Base-by-base conservation (phyloP, 805 yeast species). In the Yarrowia porcina region DNA sequence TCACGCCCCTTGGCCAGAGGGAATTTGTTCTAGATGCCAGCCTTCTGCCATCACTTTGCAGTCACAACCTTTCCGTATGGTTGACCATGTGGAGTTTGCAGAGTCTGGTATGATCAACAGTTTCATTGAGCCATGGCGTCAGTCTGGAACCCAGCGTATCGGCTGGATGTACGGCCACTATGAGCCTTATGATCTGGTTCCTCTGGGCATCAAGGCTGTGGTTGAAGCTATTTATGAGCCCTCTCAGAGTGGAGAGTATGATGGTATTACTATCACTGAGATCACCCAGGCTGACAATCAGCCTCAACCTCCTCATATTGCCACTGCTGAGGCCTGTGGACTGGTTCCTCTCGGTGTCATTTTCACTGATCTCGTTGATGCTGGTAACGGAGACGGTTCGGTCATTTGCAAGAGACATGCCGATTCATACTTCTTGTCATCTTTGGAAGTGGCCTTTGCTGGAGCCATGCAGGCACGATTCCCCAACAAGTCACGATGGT, bases 211-310 rank as follows among this genome's bases (percentile, higher is more conserved):
- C 63, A 93, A 92, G 73, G 97, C 96, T 1, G 89, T 88, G 44
- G 97, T 94, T 1, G 94, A 93, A 69, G 93, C 96, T 1, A 90
- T 94, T 23, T 90, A 88, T 74, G 99, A 94, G 72, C 96, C 97
- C 0, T 88, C 96, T 8, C 99, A 94, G 73, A 76, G 80, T 2
- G 92, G 88, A 67, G 96, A 88, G 68, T 81, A 83, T 57, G 99
- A 94, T 74, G 97, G 98, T 0, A 69, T 94, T 20, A 82, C 90
- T 0, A 73, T 90, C 82, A 82, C 76, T 33, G 85, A 82, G 33
- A 82, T 83, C 45, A 85, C 85, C 64, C 56, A 65, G 25, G 71
- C 70, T 1, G 72, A 78, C 15, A 49, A 30, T 2, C 49, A 56
- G 23, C 25, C 45, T 17, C 39, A 21, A 15, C 60, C 61, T n/a